A percentile compares a stretch with the other conserved stretches of the same genome.
phyloP scores from a whole-genome alignment of 2,329 filamentous ascomycete genomes.

The Xylogone sp. region DNA sequence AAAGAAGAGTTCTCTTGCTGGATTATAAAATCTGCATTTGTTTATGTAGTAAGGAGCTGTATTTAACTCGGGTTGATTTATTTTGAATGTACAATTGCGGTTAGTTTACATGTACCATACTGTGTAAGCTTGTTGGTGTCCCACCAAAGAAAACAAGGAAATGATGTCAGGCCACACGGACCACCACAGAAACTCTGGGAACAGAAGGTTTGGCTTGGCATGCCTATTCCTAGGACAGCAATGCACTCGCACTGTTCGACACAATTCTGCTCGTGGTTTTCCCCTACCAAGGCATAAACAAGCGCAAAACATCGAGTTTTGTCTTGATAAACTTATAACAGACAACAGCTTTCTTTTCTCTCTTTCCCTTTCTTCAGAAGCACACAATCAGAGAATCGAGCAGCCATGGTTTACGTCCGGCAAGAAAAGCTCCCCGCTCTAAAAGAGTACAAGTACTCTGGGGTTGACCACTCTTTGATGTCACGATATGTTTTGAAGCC shows the following conservation, averaged over 20 bases:
- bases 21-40: not conserved
- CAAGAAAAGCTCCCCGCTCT: constrained; percentile 85
- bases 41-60: not conserved
- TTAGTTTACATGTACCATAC: not conserved
- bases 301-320: not conserved
- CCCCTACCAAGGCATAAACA: not conserved
- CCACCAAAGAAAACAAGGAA: not conserved
- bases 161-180: constrained; percentile 2
- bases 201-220: too few species aligned
- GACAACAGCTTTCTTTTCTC: not conserved
- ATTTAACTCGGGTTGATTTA: not conserved
- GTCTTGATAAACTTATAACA: not conserved
- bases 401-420: constrained; percentile 87
- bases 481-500: constrained; percentile 96
- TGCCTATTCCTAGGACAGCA: too few species aligned
- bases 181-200: not conserved
- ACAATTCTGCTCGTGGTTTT: not conserved
- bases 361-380: too few species aligned
- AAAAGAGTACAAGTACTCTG: constrained; percentile 92
- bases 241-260: not conserved
- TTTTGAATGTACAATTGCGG: not conserved
- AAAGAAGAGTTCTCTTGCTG: not conserved
- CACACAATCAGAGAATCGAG: constrained; percentile 3
- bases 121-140: not conserved
- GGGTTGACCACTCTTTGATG: constrained; percentile 83